Base-by-base conservation (phyloP, 2,329 filamentous ascomycete genomes). In the Penicillium hesseltinei region DNA sequence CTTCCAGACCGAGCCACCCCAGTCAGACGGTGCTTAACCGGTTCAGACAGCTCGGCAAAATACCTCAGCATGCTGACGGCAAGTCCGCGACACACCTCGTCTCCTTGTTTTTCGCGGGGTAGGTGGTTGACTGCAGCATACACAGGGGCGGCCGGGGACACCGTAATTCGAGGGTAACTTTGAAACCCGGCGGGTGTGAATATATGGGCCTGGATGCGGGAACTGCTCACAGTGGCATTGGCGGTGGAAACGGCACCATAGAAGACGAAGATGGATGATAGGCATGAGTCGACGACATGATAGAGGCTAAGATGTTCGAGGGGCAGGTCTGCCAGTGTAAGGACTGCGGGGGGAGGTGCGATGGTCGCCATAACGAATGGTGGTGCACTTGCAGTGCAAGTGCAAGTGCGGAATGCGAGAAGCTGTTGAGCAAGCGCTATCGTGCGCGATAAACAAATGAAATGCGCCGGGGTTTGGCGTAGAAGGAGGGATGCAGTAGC, bases 11-110 rank as follows among this genome's bases (percentile, higher is more conserved):
- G 80, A 54, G 80, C 77, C 52, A 81, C 75, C 44, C 79, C 75
- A 52, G 81, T 85, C 73, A 96, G 82, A 59, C 86, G 82, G 67
- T 81, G 81, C 79, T 91, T 96, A 70, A 92, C 88, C 38, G 83
- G 80, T 54, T 89, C 84, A 23, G 92, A 87, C 51, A 99, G 81
- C 76, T 97, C 93, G 60, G 85, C 84, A 72, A 97, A 97, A 80
- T 97, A 99, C 74, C 96, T 97, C 80, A 88, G 89, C 65, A 99
- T 81, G 56, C 91, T 92, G 75, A 97, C 96, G 47, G 93, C 94
- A 55, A 99, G 82, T 19, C 89, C 94, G 45, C 94, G 88, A 76
- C 89, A 95, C 63, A 96, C 82, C 75, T 97, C 93, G 73, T 97
- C 93, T 69, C 93, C 93, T 79, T 97, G 94, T 75, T 92, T 92